A percentile compares a stretch with the other conserved stretches of the same genome.
Evolutionary conservation across 192 early-diverging fungal genomes (phyloP).

Genomic region (Coemansia sp.): DNA sequence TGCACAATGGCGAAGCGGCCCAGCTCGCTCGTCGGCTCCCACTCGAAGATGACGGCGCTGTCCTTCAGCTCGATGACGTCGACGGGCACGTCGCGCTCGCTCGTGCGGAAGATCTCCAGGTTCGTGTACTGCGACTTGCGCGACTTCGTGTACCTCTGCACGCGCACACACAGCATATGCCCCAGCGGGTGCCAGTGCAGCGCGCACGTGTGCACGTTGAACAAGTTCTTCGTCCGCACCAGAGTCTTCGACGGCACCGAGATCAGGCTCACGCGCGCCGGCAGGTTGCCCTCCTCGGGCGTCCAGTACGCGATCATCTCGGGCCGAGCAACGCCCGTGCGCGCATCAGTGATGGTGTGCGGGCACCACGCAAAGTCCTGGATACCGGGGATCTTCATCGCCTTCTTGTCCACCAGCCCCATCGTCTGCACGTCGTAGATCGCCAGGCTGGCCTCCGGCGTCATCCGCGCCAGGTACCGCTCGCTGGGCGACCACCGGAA

Average conservation of each 20-base stretch:
- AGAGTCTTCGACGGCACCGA: slow-evolving; percentile 81
- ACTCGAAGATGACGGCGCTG: slow-evolving; percentile 81
- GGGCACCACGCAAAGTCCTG: slow-evolving; percentile 80
- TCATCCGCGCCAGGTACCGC: slow-evolving; percentile 90
- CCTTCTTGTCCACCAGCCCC: slow-evolving; percentile 93
- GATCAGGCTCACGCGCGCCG: slow-evolving; percentile 93
- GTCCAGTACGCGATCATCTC: slow-evolving; percentile 94
- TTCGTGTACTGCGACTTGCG: slow-evolving; percentile 88
- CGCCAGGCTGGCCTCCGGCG: slow-evolving; percentile 69
- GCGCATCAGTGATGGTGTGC: slow-evolving; percentile 34
- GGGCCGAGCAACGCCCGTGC: slow-evolving; percentile 39
- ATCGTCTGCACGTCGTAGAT: slow-evolving; percentile 95
- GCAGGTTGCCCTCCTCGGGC: slow-evolving; percentile 92
- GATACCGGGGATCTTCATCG: slow-evolving; percentile 79
- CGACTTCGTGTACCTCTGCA: slow-evolving; percentile 87
- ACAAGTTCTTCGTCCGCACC: slow-evolving; percentile 96
- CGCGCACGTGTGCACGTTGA: slow-evolving; percentile 87
- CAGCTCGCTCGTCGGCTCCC: slow-evolving; percentile 87
- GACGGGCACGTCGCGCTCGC: slow-evolving; percentile 94
- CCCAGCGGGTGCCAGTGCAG: slow-evolving; percentile 91
- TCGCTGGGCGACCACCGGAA: slow-evolving; percentile 98
- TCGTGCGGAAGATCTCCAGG: slow-evolving; percentile 91
- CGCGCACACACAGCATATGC: slow-evolving; percentile 89
- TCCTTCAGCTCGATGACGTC: slow-evolving; percentile 94
- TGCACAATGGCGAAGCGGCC: slow-evolving; percentile 86